phyloP scores from a whole-genome alignment of 2,329 filamentous ascomycete species.

The Acrodontium crateriforme region DNA sequence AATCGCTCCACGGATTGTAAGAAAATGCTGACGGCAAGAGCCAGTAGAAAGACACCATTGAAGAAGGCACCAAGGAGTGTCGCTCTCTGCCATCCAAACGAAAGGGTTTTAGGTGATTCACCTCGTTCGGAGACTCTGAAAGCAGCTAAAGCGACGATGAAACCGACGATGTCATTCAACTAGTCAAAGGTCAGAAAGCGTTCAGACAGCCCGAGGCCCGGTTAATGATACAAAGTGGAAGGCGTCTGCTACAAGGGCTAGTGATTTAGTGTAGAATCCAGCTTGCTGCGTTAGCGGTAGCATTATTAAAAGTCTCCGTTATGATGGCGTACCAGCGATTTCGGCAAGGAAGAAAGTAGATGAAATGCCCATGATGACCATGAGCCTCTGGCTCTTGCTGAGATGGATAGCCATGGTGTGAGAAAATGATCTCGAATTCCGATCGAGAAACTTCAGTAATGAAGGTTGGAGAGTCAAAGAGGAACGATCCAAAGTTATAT shows the following conservation, averaged over 20 bases:
- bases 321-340: constrained; percentile 26
- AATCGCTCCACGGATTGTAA: constrained; percentile 62
- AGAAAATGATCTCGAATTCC: too few species aligned
- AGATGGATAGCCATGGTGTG: too few species aligned
- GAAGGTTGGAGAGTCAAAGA: too few species aligned
- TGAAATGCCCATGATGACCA: constrained; percentile 31
- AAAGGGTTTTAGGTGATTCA: constrained; percentile 44
- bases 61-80: constrained; percentile 63
- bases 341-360: constrained; percentile 34
- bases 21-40: constrained; percentile 57
- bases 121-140: constrained; percentile 46
- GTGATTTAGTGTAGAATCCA: constrained; percentile 55
- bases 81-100: constrained; percentile 66
- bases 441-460: too few species aligned
- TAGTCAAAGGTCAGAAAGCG: too few species aligned
- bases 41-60: constrained; percentile 62
- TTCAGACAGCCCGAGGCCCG: too few species aligned
- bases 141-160: constrained; percentile 51
- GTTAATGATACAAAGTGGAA: constrained; percentile 50
- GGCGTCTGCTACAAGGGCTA: constrained; percentile 62
- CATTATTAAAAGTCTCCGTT: too few species aligned
- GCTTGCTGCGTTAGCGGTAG: too few species aligned
- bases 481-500: too few species aligned
- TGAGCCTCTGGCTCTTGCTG: constrained; percentile 1
- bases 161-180: constrained; percentile 59